These are phyloP conservation scores for Mycogone perniciosa DNA, from an alignment of 2,329 filamentous ascomycete genomes.

Conservation along the genomic window DNA sequence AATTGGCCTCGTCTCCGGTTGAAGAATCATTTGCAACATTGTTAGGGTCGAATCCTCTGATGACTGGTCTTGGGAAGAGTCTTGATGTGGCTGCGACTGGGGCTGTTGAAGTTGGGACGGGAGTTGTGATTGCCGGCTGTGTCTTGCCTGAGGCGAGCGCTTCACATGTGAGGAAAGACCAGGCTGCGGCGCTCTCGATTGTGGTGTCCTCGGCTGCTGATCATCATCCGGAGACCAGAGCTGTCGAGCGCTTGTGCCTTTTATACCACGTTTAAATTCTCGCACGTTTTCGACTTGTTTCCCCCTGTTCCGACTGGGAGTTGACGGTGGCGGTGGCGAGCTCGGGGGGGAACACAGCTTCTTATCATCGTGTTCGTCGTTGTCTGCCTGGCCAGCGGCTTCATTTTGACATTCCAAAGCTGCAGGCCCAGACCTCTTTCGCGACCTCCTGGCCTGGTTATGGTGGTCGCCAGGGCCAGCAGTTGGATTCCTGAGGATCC, in stretches of 20 bases:
- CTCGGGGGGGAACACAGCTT: constrained; percentile 24
- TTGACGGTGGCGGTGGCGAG: constrained; percentile 15
- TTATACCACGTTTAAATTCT: constrained; percentile 22
- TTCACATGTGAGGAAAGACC: not conserved
- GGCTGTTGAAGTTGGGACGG: too few species aligned
- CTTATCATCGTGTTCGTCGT: constrained; percentile 17
- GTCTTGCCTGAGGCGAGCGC: constrained; percentile 7
- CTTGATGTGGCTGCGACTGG: not conserved
- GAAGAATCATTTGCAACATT: constrained; percentile 12
- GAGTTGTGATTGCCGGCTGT: not conserved
- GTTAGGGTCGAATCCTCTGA: constrained; percentile 1
- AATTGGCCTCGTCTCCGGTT: constrained; percentile 62
- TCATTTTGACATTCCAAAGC: not conserved
- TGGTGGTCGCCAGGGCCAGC: not conserved
- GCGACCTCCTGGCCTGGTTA: not conserved
- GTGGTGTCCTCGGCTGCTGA: constrained; percentile 9
- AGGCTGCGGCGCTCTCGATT: not conserved
- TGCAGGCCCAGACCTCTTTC: not conserved
- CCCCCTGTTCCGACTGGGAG: constrained; percentile 15
- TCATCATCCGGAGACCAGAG: constrained; percentile 26
- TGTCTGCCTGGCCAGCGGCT: constrained; percentile 9
- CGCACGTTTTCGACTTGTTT: constrained; percentile 9
- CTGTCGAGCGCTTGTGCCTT: constrained; percentile 18
- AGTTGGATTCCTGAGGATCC: not conserved
- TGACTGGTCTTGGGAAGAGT: not conserved